Evolutionary conservation across 2,329 filamentous ascomycete genomes (phyloP).

Genomic region (Coniella lustricola): DNA sequence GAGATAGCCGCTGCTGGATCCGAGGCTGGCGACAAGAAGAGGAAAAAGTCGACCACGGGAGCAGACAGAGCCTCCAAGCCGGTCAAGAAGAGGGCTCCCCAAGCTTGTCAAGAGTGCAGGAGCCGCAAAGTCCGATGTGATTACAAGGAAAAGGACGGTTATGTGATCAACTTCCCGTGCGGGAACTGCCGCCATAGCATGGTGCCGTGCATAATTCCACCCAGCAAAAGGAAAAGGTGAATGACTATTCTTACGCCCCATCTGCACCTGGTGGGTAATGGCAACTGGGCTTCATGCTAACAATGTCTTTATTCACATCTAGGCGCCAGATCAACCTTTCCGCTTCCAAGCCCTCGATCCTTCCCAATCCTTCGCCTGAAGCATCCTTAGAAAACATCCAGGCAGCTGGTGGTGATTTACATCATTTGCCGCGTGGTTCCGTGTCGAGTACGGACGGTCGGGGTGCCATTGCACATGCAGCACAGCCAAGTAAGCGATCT

Average conservation of each 20-base stretch:
- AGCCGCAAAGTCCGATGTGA: constrained; percentile 90
- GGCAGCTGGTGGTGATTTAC: constrained; percentile 29
- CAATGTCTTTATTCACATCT: not conserved
- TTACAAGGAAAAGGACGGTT: constrained; percentile 66
- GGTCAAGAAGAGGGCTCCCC: constrained; percentile 67
- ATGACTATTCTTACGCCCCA: constrained; percentile 28
- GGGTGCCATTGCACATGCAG: constrained; percentile 10
- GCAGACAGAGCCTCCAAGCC: constrained; percentile 27
- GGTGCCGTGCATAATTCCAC: constrained; percentile 68
- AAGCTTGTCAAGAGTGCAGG: constrained; percentile 83
- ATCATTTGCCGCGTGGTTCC: constrained; percentile 30
- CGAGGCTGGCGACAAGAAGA: constrained; percentile 9
- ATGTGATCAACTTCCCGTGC: constrained; percentile 49
- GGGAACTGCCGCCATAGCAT: constrained; percentile 80
- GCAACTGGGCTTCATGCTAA: not conserved
- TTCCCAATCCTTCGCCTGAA: not conserved
- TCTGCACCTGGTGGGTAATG: not conserved
- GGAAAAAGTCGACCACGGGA: constrained; percentile 26
- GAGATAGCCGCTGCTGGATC: not conserved
- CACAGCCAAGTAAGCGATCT: not conserved
- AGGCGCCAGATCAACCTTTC: not conserved
- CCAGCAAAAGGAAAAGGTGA: constrained; percentile 82
- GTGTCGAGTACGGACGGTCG: constrained; percentile 17
- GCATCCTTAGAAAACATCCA: constrained; percentile 20
- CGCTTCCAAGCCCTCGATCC: not conserved